phyloP scores from a whole-genome alignment of 805 yeast species.

The Hanseniaspora clermontiae region DNA sequence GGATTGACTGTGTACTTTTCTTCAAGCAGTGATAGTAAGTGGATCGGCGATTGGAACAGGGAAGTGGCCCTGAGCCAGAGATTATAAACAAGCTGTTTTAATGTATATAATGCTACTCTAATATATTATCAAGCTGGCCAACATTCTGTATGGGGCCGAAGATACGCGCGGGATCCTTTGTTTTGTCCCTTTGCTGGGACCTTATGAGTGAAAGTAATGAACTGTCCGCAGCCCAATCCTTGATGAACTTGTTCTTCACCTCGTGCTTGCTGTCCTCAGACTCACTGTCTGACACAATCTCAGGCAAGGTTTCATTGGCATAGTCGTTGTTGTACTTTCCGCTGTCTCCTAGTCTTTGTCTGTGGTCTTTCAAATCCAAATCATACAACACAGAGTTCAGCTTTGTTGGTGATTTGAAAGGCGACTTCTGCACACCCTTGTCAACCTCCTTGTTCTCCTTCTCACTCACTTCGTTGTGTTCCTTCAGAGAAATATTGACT shows the following conservation, averaged over 20 bases:
- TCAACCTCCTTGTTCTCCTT: not conserved
- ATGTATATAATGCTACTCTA: slow-evolving; percentile 32
- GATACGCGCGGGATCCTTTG: slow-evolving; percentile 50
- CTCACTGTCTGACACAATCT: slow-evolving; percentile 40
- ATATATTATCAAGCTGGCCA: slow-evolving; percentile 42
- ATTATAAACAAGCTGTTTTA: not conserved
- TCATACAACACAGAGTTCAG: slow-evolving; percentile 19
- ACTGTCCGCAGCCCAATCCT: slow-evolving; percentile 43
- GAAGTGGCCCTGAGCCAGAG: slow-evolving; percentile 43
- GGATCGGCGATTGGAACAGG: slow-evolving; percentile 61
- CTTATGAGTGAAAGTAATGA: slow-evolving; percentile 35
- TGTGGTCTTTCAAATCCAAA: slow-evolving; percentile 24
- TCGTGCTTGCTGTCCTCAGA: slow-evolving; percentile 32
- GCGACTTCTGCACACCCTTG: not conserved
- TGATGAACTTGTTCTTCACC: slow-evolving; percentile 15
- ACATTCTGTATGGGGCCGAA: slow-evolving; percentile 66
- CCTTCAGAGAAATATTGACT: not conserved
- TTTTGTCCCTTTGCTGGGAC: slow-evolving; percentile 35
- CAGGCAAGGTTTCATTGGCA: slow-evolving; percentile 30
- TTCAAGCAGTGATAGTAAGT: slow-evolving; percentile 53
- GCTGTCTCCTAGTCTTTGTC: slow-evolving; percentile 20
- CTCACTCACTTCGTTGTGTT: not conserved
- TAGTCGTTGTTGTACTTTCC: slow-evolving; percentile 2
- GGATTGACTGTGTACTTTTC: slow-evolving; percentile 63
- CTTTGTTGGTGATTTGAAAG: slow-evolving; percentile 2